phyloP scores from a whole-genome alignment of 805 yeast species.

The Vanderwaltozyma yarrowii region DNA sequence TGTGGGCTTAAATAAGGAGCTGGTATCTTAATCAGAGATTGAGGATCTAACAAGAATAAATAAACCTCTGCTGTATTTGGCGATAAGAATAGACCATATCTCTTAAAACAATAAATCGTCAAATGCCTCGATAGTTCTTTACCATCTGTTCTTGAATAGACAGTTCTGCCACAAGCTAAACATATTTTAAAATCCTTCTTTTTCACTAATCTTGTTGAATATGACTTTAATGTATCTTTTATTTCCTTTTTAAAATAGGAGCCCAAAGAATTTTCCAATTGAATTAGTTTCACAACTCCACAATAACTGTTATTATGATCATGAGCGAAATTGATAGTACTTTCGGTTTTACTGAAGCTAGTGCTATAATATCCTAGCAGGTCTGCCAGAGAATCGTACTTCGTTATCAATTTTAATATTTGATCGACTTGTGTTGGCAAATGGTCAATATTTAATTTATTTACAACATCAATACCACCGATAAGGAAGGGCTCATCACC shows the following conservation, averaged over 20 bases:
- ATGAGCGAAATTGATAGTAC: too few relatives aligned
- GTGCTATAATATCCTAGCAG: too few relatives aligned
- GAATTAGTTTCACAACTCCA: constrained; percentile 42
- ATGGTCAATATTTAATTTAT: constrained; percentile 2
- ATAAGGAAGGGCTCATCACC: constrained; percentile 15
- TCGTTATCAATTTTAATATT: constrained; percentile 9
- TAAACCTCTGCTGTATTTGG: constrained; percentile 29
- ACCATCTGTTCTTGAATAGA: constrained; percentile 23
- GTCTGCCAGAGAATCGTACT: constrained; percentile 7
- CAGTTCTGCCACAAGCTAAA: constrained; percentile 35
- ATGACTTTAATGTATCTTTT: constrained; percentile 28
- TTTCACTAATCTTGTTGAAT: too few relatives aligned
- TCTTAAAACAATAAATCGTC: constrained; percentile 19
- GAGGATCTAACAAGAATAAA: constrained; percentile 25
- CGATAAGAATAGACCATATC: constrained; percentile 28
- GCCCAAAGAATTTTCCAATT: constrained; percentile 39
- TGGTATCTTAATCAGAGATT: constrained; percentile 29
- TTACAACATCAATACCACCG: constrained; percentile 9
- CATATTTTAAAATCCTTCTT: constrained; percentile 32
- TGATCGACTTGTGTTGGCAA: constrained; percentile 6
- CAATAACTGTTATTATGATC: too few relatives aligned
- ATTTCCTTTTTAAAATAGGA: constrained; percentile 29
- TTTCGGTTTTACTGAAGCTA: too few relatives aligned
- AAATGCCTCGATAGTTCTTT: constrained; percentile 25
- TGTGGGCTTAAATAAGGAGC: constrained; percentile 67